A percentile compares a stretch with the other conserved stretches of the same genome.
Conservation (phyloP, 495 filamentous ascomycete genomes). For the Trichoderma asperelloides region DNA sequence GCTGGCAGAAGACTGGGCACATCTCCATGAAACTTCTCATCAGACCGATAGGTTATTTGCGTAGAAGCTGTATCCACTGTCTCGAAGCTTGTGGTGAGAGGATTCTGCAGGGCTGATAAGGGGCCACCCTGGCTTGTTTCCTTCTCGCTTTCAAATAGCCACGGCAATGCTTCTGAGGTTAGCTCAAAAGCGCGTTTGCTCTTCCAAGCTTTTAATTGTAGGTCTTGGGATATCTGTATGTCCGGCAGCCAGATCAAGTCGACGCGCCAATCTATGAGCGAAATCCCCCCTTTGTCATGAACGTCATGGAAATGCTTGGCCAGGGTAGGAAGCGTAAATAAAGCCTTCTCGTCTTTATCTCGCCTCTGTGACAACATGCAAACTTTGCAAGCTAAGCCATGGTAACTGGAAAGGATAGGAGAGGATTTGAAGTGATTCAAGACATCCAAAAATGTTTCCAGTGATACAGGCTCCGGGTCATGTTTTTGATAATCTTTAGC, state of each 20-base stretch:
- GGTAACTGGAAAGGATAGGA: not conserved
- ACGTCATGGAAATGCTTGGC: not conserved
- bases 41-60: not conserved
- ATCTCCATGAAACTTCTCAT: not conserved
- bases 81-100: not conserved
- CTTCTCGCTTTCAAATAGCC: not conserved
- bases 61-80: not conserved
- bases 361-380: not conserved
- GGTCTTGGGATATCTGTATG: not conserved
- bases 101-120: not conserved
- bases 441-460: slow-evolving; percentile 58
- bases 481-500: slow-evolving; percentile 41
- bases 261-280: not conserved
- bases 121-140: not conserved
- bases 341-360: not conserved
- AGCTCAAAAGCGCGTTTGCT: not conserved
- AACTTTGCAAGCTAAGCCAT: not conserved
- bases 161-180: not conserved
- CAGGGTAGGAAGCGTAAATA: not conserved
- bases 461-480: slow-evolving; percentile 45
- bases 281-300: not conserved
- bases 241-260: not conserved
- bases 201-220: not conserved
- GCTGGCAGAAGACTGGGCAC: not conserved
- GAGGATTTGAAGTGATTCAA: slow-evolving; percentile 24